These are phyloP conservation scores for Tieghemiomyces parasiticus DNA, from an alignment of 192 early-diverging fungal species.

Conservation along the genomic window DNA sequence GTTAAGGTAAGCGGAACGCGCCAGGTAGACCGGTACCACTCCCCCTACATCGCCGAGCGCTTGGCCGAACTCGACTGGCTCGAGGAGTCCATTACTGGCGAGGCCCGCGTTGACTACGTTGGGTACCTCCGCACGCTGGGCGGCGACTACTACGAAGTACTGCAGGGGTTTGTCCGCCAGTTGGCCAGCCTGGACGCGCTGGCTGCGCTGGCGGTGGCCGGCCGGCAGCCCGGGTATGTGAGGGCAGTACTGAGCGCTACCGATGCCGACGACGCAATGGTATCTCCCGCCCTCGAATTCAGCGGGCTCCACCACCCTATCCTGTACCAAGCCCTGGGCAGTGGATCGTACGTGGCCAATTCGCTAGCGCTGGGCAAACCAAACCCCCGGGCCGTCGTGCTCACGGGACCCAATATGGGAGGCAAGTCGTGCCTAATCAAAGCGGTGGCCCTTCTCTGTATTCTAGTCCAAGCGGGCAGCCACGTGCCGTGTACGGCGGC, in stretches of 20 bases:
- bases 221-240: conserved; percentile 35
- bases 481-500: conserved; percentile 57
- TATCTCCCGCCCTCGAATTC: no score
- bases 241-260: no score
- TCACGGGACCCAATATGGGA: conserved; percentile 71
- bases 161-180: conserved; percentile 36
- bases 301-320: no score
- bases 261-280: no score
- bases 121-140: not conserved
- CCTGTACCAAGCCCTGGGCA: no score
- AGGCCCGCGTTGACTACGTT: not conserved
- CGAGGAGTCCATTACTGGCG: not conserved
- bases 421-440: conserved; percentile 57
- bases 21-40: not conserved
- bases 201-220: conserved; percentile 36
- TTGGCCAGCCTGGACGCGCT: conserved; percentile 51
- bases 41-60: not conserved
- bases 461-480: conserved; percentile 58
- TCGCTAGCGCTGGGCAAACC: no score
- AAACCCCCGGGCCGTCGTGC: conserved; percentile 22
- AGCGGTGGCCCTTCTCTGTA: conserved; percentile 36
- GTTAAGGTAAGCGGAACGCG: not conserved
- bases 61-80: not conserved
- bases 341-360: no score
- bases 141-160: conserved; percentile 31